These are phyloP conservation scores for Ogataea nonfermentans DNA, from an alignment of 805 yeast genomes.

Conservation along the genomic window DNA sequence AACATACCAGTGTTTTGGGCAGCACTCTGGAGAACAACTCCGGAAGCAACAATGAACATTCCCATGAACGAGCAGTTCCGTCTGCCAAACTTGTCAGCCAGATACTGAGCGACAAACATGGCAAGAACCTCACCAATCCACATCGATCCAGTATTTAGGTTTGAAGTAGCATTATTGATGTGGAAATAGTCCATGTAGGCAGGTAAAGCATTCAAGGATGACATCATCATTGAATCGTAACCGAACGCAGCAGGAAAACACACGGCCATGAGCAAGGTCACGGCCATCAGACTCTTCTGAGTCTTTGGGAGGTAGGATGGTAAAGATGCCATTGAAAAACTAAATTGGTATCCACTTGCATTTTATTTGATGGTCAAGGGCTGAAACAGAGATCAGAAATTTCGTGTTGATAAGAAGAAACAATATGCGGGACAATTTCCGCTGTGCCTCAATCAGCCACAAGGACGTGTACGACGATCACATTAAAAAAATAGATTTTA, in stretches of 20 bases:
- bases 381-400: too few species aligned
- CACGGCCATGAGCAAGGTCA: conserved; percentile 9
- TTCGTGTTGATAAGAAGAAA: too few species aligned
- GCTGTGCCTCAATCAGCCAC: too few species aligned
- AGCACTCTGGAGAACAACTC: conserved; percentile 49
- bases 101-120: conserved; percentile 1
- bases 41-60: conserved; percentile 48
- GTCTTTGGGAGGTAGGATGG: neutral
- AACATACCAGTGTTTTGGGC: conserved; percentile 29
- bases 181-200: conserved; percentile 15
- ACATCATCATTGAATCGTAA: conserved; percentile 30
- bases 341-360: too few species aligned
- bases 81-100: conserved; percentile 45
- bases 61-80: conserved; percentile 53
- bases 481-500: too few species aligned
- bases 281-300: conserved; percentile 1
- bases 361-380: too few species aligned
- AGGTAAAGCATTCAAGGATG: conserved; percentile 15
- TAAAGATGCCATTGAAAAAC: too few species aligned
- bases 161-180: conserved; percentile 10
- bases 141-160: conserved; percentile 18
- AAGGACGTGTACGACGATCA: too few species aligned
- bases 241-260: conserved; percentile 15
- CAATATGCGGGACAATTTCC: conserved; percentile 8
- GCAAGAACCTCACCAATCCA: conserved; percentile 28